Base-by-base conservation (phyloP, 306 rosid genomes). In the Vicia faba region DNA sequence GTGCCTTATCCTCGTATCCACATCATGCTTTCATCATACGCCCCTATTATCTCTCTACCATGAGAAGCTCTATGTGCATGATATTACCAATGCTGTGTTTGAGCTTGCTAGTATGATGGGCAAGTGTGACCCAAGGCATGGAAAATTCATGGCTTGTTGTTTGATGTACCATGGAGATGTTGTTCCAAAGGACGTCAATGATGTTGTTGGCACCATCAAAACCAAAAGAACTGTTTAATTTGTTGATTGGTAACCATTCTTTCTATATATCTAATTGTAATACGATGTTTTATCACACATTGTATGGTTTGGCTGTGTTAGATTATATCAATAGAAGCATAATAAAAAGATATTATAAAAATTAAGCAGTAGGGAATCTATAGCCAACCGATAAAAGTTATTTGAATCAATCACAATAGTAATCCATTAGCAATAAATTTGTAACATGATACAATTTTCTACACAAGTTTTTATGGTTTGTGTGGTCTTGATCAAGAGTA, bases 61-160 rank as follows among this genome's bases (percentile, higher is more conserved):
- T 55, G 98, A 93, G 78, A 97, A 93, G 79, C 81, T 93, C 0
- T 93, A 97, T 0, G 84, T 93, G 25, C 98, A 97, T 2, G 98
- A 93, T 82, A 89, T 93, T 80, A 93, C 98, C 11, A 93, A 93
- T 74, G 97, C 98, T 5, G 98, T 93, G 57, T 93, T 93, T 58
- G 98, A 93, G 75, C 98, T 97, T 48, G 82, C 96, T 0, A 93
- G 97, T 80, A 93, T 93, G 98, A 93, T 93, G 98, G 98, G 97
- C 2, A 93, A 93, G 70, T 93, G 98, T 59, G 98, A 93, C 68
- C 98, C 98, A 18, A 84, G 98, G 61, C 98, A 93, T 65, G 98
- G 98, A n/a, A 93, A 93, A 75, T 93, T 89, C 87, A 93, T 93
- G 98, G 98, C 98, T 28, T 93, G 98, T 83, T 93, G 98, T 72